Evolutionary conservation across 495 filamentous ascomycete genomes (phyloP), one percentile per base, ranked within the genome.

Genomic region (Xylaria venustula): DNA sequence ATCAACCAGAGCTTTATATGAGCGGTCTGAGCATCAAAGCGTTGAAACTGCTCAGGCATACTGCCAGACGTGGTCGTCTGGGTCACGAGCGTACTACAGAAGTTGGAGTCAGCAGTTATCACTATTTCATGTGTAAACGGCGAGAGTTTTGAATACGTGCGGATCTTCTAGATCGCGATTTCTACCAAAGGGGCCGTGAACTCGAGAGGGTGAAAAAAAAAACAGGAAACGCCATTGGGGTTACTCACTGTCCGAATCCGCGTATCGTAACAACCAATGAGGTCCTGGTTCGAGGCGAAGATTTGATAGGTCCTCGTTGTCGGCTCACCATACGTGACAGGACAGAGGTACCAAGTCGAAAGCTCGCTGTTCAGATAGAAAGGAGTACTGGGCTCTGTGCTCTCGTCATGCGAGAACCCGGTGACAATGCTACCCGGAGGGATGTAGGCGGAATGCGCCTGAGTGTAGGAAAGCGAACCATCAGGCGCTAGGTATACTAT

Each of bases 401-500:
- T 67, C 34, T n/a, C 42, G 1, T 3, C 1, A 2, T 61, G 64
- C 4, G 28, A 19, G 54, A 69, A 71, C 7, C 64, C 67, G 7
- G 59, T 64, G n/a, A 42, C 26, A 8, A 42, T 36, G 12, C 64
- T 55, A 1, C 64, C 64, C 5, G 58, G 45, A 8, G 69, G 69
- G 6, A 71, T 30, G 1, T 22, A 40, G 30, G 26, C 62, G 9
- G 66, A 69, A 17, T 71, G 66, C 0, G 64, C 25, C 0, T 41
- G 47, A 0, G 69, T 71, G 52, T 67, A 71, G 7, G 64, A 69
- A 2, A 71, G 62, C 32, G 69, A 49, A 0, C 66, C 64, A 37
- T 71, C 69, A 0, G 51, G 46, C 8, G 62, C 69, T 9, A 69
- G 4, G 23, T 71, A 71, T 0, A 69, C 69, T 71, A 6, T 71